Conservation (phyloP, 108 stramenopile genomes). For the Pinguiococcus pyrenoidosus region DNA sequence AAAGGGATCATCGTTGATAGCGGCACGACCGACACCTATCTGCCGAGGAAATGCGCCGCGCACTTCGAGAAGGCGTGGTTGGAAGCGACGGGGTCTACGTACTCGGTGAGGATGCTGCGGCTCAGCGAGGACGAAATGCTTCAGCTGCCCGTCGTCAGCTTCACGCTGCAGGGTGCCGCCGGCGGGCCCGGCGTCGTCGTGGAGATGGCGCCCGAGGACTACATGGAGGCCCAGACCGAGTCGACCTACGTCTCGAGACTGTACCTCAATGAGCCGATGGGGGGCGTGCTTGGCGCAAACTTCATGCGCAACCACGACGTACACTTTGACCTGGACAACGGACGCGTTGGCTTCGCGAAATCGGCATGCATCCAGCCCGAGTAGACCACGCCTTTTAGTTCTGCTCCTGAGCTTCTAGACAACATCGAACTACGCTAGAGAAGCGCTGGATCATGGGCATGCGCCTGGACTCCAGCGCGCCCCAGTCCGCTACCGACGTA, state of each 20-base stretch:
- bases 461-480: no score
- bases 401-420: no score
- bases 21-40: slow-evolving; percentile 87
- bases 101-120: slow-evolving; percentile 41
- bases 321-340: slow-evolving; percentile 74
- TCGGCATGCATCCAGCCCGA: no score
- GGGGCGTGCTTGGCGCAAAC: slow-evolving; percentile 83
- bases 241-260: slow-evolving; percentile 48
- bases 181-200: slow-evolving; percentile 17
- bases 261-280: slow-evolving; percentile 59
- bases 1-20: slow-evolving; percentile 82
- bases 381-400: no score
- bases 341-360: slow-evolving; percentile 77
- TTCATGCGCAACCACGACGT: slow-evolving; percentile 88
- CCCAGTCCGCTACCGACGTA: no score
- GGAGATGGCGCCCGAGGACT: slow-evolving; percentile 11
- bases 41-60: slow-evolving; percentile 38
- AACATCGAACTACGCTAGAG: no score
- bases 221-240: slow-evolving; percentile 17
- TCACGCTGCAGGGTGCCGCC: slow-evolving; percentile 1
- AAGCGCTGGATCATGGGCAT: no score
- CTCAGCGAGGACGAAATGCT: slow-evolving; percentile 41
- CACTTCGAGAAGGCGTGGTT: slow-evolving; percentile 58
- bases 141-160: slow-evolving; percentile 50
- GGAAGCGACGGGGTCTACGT: slow-evolving; percentile 33